Evolutionary conservation across 495 filamentous ascomycete genomes (phyloP).

Genomic region (Penicillium subrubescens): DNA sequence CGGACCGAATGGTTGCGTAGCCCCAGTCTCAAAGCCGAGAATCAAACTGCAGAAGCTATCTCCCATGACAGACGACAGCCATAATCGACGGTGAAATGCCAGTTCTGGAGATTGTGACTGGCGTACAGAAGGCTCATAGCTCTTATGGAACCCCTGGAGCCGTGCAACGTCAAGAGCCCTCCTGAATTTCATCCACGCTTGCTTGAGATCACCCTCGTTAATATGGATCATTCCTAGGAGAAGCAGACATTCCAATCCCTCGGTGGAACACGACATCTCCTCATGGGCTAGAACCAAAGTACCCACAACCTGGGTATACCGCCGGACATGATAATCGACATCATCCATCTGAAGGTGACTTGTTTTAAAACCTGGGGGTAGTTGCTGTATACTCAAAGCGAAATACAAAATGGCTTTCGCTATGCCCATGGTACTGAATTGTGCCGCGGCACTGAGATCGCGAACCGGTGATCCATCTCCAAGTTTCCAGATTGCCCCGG

Average conservation of each 20-base stretch:
- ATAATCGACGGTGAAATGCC: background rate
- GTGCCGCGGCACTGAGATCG: background rate
- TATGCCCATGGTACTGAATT: background rate
- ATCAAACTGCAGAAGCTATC: background rate
- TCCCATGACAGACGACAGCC: background rate
- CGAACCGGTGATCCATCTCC: background rate
- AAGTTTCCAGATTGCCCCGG: background rate
- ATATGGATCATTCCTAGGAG: background rate
- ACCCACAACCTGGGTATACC: background rate
- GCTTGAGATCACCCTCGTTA: background rate
- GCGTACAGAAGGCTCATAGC: background rate
- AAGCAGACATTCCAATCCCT: background rate
- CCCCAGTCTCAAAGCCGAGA: background rate
- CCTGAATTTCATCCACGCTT: background rate
- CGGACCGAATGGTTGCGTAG: background rate
- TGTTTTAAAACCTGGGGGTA: background rate
- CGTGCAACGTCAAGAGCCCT: background rate
- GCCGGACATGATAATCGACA: background rate
- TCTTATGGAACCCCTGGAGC: background rate
- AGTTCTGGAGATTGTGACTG: background rate
- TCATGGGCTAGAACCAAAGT: background rate
- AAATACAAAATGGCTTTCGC: background rate
- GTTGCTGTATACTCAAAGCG: background rate
- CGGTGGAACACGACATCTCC: background rate
- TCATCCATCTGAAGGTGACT: background rate